A percentile compares a stretch with the other conserved stretches of the same genome.
phyloP scores from a whole-genome alignment of 2,329 filamentous ascomycete species.

The Cylindrodendrum hubeiense region DNA sequence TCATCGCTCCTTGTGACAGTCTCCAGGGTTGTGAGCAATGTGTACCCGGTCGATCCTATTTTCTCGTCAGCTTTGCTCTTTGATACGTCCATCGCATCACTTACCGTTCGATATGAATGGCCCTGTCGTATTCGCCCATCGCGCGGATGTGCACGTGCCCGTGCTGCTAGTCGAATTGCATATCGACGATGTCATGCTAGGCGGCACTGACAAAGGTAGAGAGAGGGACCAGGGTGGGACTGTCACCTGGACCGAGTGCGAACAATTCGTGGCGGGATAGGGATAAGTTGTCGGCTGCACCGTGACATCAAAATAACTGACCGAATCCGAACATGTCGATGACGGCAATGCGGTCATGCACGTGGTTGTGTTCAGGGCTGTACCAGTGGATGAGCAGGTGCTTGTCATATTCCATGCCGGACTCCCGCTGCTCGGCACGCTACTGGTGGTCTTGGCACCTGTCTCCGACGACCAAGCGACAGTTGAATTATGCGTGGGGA shows the following conservation, averaged over 20 bases:
- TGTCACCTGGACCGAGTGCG: conserved; percentile 7
- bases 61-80: conserved; percentile 5
- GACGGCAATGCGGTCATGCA: conserved; percentile 28
- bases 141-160: conserved; percentile 28
- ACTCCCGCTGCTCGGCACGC: conserved; percentile 8
- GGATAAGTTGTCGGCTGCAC: neutral
- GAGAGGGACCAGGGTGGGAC: conserved; percentile 23
- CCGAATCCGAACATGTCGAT: conserved; percentile 33
- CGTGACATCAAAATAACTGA: neutral
- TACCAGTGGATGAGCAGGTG: conserved; percentile 11
- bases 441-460: conserved; percentile 19
- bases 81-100: conserved; percentile 22
- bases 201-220: conserved; percentile 21
- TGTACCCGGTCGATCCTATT: conserved; percentile 2
- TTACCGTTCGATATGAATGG: conserved; percentile 29
- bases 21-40: conserved; percentile 36
- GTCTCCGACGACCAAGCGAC: conserved; percentile 17
- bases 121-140: conserved; percentile 35
- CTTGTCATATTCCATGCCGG: conserved; percentile 21
- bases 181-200: conserved; percentile 25
- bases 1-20: conserved; percentile 32
- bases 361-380: conserved; percentile 6
- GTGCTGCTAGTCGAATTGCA: conserved; percentile 41
- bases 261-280: conserved; percentile 28
- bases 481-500: conserved; percentile 34